phyloP scores from a whole-genome alignment of 768 basidiomycete genomes.

The Hericium rajendrae region DNA sequence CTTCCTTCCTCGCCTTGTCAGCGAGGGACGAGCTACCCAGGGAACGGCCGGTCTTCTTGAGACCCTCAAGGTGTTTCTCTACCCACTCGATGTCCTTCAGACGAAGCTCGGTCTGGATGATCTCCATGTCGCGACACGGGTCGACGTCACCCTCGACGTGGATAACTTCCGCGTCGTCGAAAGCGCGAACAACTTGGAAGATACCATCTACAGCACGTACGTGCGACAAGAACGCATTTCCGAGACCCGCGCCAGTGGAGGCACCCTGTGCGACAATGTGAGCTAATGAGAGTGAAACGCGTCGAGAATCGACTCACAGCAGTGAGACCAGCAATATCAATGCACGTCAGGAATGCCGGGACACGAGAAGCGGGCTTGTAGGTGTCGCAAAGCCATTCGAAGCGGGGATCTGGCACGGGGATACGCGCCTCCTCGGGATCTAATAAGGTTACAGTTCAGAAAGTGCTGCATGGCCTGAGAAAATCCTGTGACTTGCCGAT shows the following conservation, averaged over 20 bases:
- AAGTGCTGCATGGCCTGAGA: too few relatives aligned
- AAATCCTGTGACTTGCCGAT: constrained; percentile 64
- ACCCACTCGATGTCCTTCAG: constrained; percentile 99
- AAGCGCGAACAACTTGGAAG: constrained; percentile 96
- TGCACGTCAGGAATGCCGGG: constrained; percentile 93
- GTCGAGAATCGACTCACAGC: constrained; percentile 43
- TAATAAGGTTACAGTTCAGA: too few relatives aligned
- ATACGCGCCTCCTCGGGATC: constrained; percentile 70
- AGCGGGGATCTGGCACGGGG: constrained; percentile 87
- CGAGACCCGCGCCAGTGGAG: constrained; percentile 95
- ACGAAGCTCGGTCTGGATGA: constrained; percentile 88
- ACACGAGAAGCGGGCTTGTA: constrained; percentile 88
- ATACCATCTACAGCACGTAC: constrained; percentile 98
- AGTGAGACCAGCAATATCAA: constrained; percentile 97
- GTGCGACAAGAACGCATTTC: constrained; percentile 95
- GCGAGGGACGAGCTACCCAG: constrained; percentile 73
- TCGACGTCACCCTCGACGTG: constrained; percentile 98
- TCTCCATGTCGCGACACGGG: constrained; percentile 93
- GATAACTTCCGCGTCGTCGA: constrained; percentile 98
- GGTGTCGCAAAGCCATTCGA: constrained; percentile 85
- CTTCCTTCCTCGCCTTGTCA: constrained; percentile 94
- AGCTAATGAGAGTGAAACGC: not conserved
- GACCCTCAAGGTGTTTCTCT: constrained; percentile 74
- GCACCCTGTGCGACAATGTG: constrained; percentile 51
- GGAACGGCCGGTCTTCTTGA: constrained; percentile 66